Evolutionary conservation across 2,329 filamentous ascomycete genomes (phyloP), one percentile per base, ranked within the genome.

Genomic region (Fusarium compactum): DNA sequence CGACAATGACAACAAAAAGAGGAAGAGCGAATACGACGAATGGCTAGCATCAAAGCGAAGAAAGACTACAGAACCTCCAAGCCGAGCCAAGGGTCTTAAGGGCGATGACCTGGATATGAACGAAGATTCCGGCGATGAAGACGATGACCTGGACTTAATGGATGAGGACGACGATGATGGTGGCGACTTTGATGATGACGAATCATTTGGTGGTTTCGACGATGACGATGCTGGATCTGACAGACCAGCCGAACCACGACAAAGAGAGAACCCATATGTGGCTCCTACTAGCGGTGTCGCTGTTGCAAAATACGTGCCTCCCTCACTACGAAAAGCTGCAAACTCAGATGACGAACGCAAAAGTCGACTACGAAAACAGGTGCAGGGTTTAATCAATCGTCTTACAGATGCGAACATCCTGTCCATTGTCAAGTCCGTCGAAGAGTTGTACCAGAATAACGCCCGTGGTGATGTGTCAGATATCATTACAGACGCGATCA

Each of bases 381-480:
- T 93, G 0, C 94, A 98, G 78, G 95, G 96, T 76, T 86, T 96
- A 20, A 87, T 99, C 77, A 99, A 99, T 80, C 91, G 95, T 77
- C 85, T 99, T 32, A 98, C 96, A 0, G 95, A 98, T 77, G 90
- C 94, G 40, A 98, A 96, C 74, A 85, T 99, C 68, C 80, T 97
- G 8, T 92, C 93, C 3, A 97, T 98, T 56, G 83, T 98, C 6
- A 87, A 88, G 45, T 92, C 97, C 20, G 86, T 97, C 32, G 94
- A 97, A 76, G 89, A 91, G 65, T 83, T 98, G 2, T 99, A 98
- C 78, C 88, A 91, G 58, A 90, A 91, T 44, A 90, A 97, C 72
- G 91, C 96, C 1, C 90, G 96, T n/a, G 93, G 96, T 67, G 90
- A 95, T 75, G 94, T 98, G 47, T 97, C 94, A 1, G 90, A 92